Evolutionary conservation across 2,329 filamentous ascomycete genomes (phyloP).

Genomic region (Fusarium sacchari): DNA sequence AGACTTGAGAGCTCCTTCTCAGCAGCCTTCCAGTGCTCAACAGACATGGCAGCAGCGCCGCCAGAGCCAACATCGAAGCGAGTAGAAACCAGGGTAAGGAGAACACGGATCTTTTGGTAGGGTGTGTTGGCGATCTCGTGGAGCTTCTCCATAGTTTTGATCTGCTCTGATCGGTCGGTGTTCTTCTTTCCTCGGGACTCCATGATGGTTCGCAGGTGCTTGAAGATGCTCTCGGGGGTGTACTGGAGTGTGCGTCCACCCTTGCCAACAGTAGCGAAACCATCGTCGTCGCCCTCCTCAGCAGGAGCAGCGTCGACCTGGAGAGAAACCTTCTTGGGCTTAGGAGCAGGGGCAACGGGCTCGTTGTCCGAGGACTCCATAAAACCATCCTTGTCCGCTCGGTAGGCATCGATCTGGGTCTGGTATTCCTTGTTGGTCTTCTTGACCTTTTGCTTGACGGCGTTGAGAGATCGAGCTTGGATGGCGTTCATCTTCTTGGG

Average conservation of each 20-base stretch:
- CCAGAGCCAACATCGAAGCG: conserved; percentile 92
- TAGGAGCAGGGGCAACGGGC: conserved; percentile 60
- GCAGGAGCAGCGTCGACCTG: conserved; percentile 59
- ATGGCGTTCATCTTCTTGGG: conserved; percentile 99
- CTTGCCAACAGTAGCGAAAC: conserved; percentile 88
- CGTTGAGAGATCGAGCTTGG: conserved; percentile 92
- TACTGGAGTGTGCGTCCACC: conserved; percentile 90
- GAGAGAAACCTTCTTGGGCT: conserved; percentile 53
- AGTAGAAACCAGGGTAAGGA: conserved; percentile 90
- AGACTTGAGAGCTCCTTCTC: conserved; percentile 86
- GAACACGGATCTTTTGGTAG: conserved; percentile 93
- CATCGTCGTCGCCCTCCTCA: conserved; percentile 78
- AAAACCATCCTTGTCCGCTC: conserved; percentile 84
- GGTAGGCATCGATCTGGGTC: conserved; percentile 86
- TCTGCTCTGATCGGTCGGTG: conserved; percentile 93
- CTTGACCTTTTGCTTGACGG: conserved; percentile 97
- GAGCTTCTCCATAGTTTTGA: conserved; percentile 96
- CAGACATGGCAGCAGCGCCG: conserved; percentile 81
- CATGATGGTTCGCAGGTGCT: conserved; percentile 91
- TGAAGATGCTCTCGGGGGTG: conserved; percentile 97
- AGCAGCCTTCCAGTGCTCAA: conserved; percentile 97
- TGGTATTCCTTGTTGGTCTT: conserved; percentile 98
- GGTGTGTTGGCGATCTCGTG: conserved; percentile 87
- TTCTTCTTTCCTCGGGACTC: conserved; percentile 99
- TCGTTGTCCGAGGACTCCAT: conserved; percentile 87